Evolutionary conservation across 75 land plant genomes (phyloP).

Genomic region (Sequoia sempervirens): DNA sequence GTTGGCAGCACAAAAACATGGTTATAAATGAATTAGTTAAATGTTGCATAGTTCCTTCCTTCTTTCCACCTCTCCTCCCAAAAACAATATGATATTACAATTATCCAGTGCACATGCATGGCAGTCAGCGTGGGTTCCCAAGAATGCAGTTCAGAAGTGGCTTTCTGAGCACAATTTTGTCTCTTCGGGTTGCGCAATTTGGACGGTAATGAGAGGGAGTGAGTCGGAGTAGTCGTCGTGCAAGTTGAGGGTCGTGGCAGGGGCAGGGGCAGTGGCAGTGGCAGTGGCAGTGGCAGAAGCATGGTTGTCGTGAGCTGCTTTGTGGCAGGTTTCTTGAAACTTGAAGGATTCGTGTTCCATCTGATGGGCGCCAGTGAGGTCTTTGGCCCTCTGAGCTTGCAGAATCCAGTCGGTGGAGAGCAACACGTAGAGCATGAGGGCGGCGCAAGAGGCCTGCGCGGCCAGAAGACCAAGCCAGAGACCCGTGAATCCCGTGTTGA

Average conservation of each 20-base stretch:
- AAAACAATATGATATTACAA: conserved; percentile 6
- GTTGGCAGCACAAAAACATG: conserved; percentile 3
- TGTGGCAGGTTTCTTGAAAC: conserved; percentile 5
- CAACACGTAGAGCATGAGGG: conserved; percentile 50
- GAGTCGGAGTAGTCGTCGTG: background rate
- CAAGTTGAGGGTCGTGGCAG: background rate
- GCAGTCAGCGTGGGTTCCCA: background rate
- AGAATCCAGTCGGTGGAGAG: conserved; percentile 55
- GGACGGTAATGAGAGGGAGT: background rate
- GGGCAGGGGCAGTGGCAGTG: background rate
- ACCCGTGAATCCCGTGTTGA: conserved; percentile 53
- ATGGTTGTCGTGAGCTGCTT: background rate
- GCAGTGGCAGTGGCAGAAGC: background rate
- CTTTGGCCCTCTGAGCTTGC: conserved; percentile 44
- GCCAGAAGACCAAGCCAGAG: conserved; percentile 67
- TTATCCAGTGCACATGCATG: background rate
- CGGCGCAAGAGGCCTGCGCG: conserved; percentile 64
- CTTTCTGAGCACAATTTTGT: background rate
- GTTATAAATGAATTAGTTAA: conserved; percentile 2
- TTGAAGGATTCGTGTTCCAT: conserved; percentile 4
- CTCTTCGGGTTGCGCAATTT: conserved; percentile 6
- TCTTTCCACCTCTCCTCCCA: background rate
- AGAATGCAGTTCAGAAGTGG: background rate
- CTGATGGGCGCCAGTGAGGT: conserved; percentile 20
- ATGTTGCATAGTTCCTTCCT: background rate